Base-by-base conservation (phyloP, 106 monocot genomes). In the Allium fistulosum region DNA sequence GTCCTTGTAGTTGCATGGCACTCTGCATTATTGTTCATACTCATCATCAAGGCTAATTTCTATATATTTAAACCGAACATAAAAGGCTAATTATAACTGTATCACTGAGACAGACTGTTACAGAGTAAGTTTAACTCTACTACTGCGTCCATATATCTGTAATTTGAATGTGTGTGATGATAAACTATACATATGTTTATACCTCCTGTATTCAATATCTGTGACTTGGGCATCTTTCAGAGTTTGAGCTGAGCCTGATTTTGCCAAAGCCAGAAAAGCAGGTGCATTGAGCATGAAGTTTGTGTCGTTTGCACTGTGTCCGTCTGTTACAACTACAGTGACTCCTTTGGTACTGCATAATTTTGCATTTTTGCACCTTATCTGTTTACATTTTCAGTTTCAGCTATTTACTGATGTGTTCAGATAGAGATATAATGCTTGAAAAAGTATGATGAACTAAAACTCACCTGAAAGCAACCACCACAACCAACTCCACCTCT, bases 191-290 rank as follows among this genome's bases (percentile, higher is more conserved):
- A 55, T 55, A 55, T 2, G 11, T 12, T 63, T 45, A 51, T 68
- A 93, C 93, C 94, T 84, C 65, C 81, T 92, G 80, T 89, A 84
- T 49, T 97, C 88, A 26, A 88, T 71, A 1, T 86, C 82, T 17
- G 79, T 75, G 46, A 71, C 26, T 46, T 77, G 73, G 4, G 80
- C 64, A n/a, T 53, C 62, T 53, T 62, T 73, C 18, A 92, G 49
- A 1, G 57, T 6, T 8, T 51, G 60, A 10, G 63, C 80, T 75
- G 37, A 77, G 16, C 84, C 88, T 4, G 57, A 22, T 51, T 48
- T 72, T 10, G 84, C 96, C 92, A 97, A 80, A 16, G 76, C 75
- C 45, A 17, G 16, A 70, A 92, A 92, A 28, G 88, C 92, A 51
- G 62, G 53, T 5, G 12, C 22, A 48, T 75, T 69, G 53, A 97